phyloP scores from a whole-genome alignment of 495 filamentous ascomycete species.

The Trichoderma virens region DNA sequence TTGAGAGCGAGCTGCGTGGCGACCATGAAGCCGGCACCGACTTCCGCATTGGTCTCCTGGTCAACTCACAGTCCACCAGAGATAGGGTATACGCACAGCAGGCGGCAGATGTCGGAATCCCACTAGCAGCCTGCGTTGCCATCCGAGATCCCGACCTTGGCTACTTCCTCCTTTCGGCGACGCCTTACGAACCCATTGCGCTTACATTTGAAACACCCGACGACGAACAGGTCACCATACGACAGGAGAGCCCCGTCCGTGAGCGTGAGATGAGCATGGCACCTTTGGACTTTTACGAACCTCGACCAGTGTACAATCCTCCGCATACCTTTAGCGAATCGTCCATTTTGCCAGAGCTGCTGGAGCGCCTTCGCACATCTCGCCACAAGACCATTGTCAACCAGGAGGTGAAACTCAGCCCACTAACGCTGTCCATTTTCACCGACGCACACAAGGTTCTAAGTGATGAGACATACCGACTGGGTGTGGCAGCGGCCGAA shows the following conservation, averaged over 20 bases:
- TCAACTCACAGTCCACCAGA: slow-evolving; percentile 51
- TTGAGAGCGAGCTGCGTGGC: slow-evolving; percentile 66
- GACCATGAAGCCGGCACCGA: slow-evolving; percentile 57
- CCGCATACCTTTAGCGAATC: slow-evolving; percentile 53
- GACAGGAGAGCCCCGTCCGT: slow-evolving; percentile 26
- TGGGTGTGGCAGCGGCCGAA: slow-evolving; percentile 70
- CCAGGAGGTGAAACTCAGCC: slow-evolving; percentile 66
- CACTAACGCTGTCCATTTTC: slow-evolving; percentile 66
- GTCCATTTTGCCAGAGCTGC: slow-evolving; percentile 52
- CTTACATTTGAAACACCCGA: slow-evolving; percentile 60
- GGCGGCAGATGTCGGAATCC: slow-evolving; percentile 27
- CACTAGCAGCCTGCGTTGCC: slow-evolving; percentile 53
- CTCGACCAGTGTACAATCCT: slow-evolving; percentile 63
- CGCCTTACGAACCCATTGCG: slow-evolving; percentile 53
- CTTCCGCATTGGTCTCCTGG: slow-evolving; percentile 66
- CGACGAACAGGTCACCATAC: slow-evolving; percentile 27
- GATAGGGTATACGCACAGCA: slow-evolving; percentile 50
- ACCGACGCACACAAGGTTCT: slow-evolving; percentile 69
- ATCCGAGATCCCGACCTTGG: slow-evolving; percentile 69
- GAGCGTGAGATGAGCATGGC: slow-evolving; percentile 26
- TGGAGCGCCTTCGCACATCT: slow-evolving; percentile 54
- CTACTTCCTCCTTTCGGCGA: slow-evolving; percentile 69
- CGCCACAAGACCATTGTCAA: slow-evolving; percentile 52
- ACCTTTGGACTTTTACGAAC: slow-evolving; percentile 37
- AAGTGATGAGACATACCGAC: slow-evolving; percentile 60